Percentiles rank a stretch among this genome's conserved stretches.
These are phyloP conservation scores for Pyracantha coccinea DNA, from an alignment of 331 rosid species.

Conservation along the genomic window DNA sequence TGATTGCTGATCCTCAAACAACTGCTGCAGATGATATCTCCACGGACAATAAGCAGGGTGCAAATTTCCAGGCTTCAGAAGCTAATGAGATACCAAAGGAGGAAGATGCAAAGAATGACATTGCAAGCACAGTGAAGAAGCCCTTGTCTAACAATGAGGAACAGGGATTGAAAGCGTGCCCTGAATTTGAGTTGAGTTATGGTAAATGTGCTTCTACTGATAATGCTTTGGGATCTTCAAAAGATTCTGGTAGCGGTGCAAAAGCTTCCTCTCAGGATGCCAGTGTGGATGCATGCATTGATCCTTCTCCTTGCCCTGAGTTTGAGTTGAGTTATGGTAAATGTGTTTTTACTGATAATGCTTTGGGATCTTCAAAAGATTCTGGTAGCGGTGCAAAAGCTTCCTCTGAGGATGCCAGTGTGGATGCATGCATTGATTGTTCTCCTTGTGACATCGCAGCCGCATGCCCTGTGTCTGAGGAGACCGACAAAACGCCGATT, in stretches of 20 bases:
- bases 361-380: conserved; percentile 1
- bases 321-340: neutral
- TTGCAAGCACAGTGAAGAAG: conserved; percentile 5
- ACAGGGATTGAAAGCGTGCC: neutral
- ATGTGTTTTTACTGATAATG: neutral
- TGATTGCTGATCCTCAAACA: conserved; percentile 3
- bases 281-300: neutral
- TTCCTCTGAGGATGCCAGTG: neutral
- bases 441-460: neutral
- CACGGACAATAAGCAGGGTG: neutral
- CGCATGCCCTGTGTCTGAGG: neutral
- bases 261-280: neutral
- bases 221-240: conserved; percentile 8
- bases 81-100: conserved; percentile 4
- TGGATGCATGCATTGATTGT: neutral
- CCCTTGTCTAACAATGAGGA: neutral
- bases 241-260: neutral
- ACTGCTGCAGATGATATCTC: neutral
- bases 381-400: neutral
- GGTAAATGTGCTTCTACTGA: neutral
- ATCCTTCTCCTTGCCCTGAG: neutral
- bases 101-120: neutral
- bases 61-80: conserved; percentile 4
- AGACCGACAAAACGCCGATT: neutral
- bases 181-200: neutral